A percentile compares a stretch with the other conserved stretches of the same genome.
Evolutionary conservation across 805 yeast genomes (phyloP).

Genomic region (Pichia nakasei): DNA sequence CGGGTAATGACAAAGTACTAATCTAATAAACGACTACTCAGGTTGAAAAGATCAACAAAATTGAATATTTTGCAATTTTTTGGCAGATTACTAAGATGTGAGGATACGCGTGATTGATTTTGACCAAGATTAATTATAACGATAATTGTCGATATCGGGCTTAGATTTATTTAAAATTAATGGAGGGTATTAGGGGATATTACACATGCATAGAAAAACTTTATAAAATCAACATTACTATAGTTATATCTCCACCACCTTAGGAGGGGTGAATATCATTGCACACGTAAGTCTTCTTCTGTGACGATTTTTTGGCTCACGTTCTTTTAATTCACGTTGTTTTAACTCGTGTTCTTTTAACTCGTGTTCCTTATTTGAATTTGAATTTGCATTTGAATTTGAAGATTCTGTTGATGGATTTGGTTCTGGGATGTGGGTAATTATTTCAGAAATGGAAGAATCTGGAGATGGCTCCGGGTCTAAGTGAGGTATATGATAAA

Average conservation of each 20-base stretch:
- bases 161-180: too few species aligned
- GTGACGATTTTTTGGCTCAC: slow-evolving; percentile 23
- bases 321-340: neutral
- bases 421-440: neutral
- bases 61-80: too few species aligned
- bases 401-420: neutral
- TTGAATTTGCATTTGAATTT: neutral
- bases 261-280: slow-evolving; percentile 34
- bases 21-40: neutral
- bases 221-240: too few species aligned
- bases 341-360: too few species aligned
- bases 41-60: too few species aligned
- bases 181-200: too few species aligned
- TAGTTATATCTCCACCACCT: slow-evolving; percentile 21
- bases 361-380: neutral
- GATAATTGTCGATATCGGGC: too few species aligned
- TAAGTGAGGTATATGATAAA: slow-evolving; percentile 2
- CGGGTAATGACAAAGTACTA: neutral
- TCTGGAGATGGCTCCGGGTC: neutral
- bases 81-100: too few species aligned
- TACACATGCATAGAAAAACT: too few species aligned
- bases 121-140: too few species aligned
- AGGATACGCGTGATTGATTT: too few species aligned
- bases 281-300: slow-evolving; percentile 40
- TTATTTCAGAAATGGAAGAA: neutral